Base-by-base conservation (phyloP, 768 basidiomycete species). In the Asterophora parasitica region DNA sequence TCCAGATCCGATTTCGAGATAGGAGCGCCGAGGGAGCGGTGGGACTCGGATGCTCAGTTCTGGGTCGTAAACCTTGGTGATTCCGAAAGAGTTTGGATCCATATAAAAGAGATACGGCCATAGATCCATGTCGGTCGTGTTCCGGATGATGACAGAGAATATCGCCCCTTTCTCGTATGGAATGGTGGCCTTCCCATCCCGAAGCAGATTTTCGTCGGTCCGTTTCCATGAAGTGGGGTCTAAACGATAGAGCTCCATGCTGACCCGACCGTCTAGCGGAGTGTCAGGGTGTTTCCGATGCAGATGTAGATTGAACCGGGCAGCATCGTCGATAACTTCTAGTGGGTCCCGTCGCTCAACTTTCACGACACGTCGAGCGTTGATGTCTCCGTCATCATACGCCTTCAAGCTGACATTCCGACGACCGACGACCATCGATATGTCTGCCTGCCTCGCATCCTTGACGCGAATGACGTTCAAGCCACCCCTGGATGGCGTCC, bases 81-180 rank as follows among this genome's bases (percentile, higher is more conserved):
- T 78, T 42, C 68, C 70, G 49, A 81, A 76, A 33, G 69, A 74
- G 45, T 70, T 73, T 2, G 78, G 73, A 56, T 83, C 79, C 77
- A 83, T 77, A 58, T 77, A 81, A 1, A 73, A 72, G 28, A 83
- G 68, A 58, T 80, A 81, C 27, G 82, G 79, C 81, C 81, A 83
- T 23, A 83, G 71, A 58, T 79, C 75, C 47, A 61, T 53, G 52
- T 73, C 69, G 1, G 81, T 72, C 31, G 65, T 59, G 52, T 83
- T 82, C 50, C 67, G 72, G 17, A 83, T 59, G 30, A 73, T 64
- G 39, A 82, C 63, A 31, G 67, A 62, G 50, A 79, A 82, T 15
- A 77, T 66, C 37, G 72, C 61, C 26, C 64, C 64, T 50, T 64
- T 60, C 42, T 73, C 64, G 54, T 72, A 72, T 12, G 64, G 59